phyloP scores from a whole-genome alignment of 2,329 filamentous ascomycete species.

The Hypoxylon sp. region DNA sequence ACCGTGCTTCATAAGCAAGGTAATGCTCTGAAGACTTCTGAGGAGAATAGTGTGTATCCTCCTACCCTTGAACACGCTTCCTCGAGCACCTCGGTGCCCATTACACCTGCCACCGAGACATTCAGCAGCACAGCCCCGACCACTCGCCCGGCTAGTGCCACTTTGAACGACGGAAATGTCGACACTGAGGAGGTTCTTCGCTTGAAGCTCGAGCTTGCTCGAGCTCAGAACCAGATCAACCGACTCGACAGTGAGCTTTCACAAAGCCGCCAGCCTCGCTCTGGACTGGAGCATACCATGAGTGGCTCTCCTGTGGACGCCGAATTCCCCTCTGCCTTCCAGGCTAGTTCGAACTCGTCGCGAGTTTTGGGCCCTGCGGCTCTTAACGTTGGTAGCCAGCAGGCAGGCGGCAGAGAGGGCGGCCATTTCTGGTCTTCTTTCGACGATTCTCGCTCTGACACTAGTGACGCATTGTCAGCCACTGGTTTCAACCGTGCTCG shows the following conservation, averaged over 20 bases:
- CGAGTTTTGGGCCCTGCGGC: constrained; percentile 41
- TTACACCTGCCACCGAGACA: constrained; percentile 71
- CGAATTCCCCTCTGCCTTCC: constrained; percentile 46
- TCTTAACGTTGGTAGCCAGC: constrained; percentile 53
- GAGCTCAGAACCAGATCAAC: constrained; percentile 77
- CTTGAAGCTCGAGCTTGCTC: constrained; percentile 78
- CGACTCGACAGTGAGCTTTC: constrained; percentile 79
- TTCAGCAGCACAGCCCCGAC: constrained; percentile 63
- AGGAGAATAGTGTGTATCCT: constrained; percentile 56
- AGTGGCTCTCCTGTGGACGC: constrained; percentile 49
- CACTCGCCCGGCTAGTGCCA: constrained; percentile 66
- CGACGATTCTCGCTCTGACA: constrained; percentile 70
- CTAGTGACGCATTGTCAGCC: constrained; percentile 66
- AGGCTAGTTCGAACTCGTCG: constrained; percentile 52
- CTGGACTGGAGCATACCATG: constrained; percentile 66
- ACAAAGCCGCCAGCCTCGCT: constrained; percentile 71
- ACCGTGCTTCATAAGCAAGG: constrained; percentile 70
- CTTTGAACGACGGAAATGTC: constrained; percentile 58
- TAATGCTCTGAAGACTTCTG: constrained; percentile 61
- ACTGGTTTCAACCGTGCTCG: constrained; percentile 67
- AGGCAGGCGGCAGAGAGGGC: constrained; percentile 54
- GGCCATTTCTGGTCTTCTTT: constrained; percentile 66
- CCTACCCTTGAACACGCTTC: constrained; percentile 62
- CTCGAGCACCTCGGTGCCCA: constrained; percentile 70
- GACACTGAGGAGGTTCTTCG: constrained; percentile 72